phyloP scores from a whole-genome alignment of 129 eudicot genomes.

The Apium graveolens region DNA sequence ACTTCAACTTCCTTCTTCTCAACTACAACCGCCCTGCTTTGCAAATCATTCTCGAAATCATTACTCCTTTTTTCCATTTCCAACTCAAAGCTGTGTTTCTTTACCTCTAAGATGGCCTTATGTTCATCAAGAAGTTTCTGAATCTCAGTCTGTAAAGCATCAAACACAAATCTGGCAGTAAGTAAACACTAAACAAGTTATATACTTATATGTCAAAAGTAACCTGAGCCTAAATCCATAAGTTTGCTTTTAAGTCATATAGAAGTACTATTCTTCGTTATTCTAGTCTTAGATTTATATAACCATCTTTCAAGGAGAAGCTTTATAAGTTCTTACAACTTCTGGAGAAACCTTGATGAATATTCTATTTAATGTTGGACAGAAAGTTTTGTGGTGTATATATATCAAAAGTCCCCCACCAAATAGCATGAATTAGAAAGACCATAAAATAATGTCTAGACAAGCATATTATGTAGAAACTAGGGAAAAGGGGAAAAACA shows the following conservation, averaged over 20 bases:
- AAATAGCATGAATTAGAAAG: neutral
- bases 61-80: conserved; percentile 75
- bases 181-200: neutral
- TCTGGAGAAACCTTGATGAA: neutral
- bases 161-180: neutral
- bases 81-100: conserved; percentile 58
- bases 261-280: neutral
- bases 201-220: neutral
- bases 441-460: neutral
- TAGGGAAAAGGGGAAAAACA: neutral
- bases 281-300: neutral
- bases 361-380: neutral
- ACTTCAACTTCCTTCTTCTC: conserved; percentile 73
- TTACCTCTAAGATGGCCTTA: conserved; percentile 45
- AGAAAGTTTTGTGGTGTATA: neutral
- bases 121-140: conserved; percentile 93
- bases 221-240: neutral
- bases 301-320: neutral
- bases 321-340: neutral
- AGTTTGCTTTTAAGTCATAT: neutral
- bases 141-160: conserved; percentile 59
- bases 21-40: conserved; percentile 51
- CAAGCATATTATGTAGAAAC: neutral
- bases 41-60: conserved; percentile 58
- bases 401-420: neutral